These are phyloP conservation scores for Gossypium gossypioides DNA, from an alignment of 441 rosid genomes.

Conservation along the genomic window DNA sequence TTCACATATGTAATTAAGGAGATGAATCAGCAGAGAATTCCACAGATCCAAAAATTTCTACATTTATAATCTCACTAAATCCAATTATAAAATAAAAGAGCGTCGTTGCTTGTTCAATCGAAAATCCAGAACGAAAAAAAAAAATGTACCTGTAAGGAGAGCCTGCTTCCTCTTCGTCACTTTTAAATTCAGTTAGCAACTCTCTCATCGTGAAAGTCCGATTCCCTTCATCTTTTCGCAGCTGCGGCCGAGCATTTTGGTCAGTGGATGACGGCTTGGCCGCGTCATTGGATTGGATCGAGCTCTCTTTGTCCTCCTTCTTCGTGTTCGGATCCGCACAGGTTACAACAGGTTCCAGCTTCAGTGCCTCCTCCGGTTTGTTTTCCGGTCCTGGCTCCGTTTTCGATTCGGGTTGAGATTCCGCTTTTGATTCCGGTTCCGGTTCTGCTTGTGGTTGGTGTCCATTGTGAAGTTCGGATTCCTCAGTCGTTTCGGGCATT, in stretches of 20 bases:
- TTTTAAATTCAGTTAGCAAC: conserved; percentile 65
- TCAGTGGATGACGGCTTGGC: conserved; percentile 19
- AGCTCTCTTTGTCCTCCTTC: conserved; percentile 25
- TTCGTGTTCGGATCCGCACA: conserved; percentile 22
- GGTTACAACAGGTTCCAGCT: conserved; percentile 9
- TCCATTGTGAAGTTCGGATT: conserved; percentile 40
- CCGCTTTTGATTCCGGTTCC: conserved; percentile 9
- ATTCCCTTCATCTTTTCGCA: conserved; percentile 48
- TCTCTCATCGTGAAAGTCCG: conserved; percentile 88
- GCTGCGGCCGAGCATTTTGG: conserved; percentile 22
- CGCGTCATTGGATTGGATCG: conserved; percentile 32
- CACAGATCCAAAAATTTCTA: not conserved
- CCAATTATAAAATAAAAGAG: conserved; percentile 5
- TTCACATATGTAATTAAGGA: not conserved
- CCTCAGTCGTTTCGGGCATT: conserved; percentile 38
- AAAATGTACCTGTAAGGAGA: conserved; percentile 47
- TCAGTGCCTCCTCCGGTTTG: conserved; percentile 16
- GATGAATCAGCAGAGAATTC: not conserved
- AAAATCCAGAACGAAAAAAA: conserved; percentile 15
- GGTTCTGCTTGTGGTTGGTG: conserved; percentile 17
- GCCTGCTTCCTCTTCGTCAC: conserved; percentile 54
- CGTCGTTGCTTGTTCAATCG: not conserved
- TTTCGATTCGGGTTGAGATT: conserved; percentile 13
- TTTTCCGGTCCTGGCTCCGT: not conserved
- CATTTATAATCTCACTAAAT: not conserved